Evolutionary conservation across 1,284 basidiomycete genomes (phyloP), one percentile per base, ranked within the genome.

Genomic region (Kalmanozyma brasiliensis): DNA sequence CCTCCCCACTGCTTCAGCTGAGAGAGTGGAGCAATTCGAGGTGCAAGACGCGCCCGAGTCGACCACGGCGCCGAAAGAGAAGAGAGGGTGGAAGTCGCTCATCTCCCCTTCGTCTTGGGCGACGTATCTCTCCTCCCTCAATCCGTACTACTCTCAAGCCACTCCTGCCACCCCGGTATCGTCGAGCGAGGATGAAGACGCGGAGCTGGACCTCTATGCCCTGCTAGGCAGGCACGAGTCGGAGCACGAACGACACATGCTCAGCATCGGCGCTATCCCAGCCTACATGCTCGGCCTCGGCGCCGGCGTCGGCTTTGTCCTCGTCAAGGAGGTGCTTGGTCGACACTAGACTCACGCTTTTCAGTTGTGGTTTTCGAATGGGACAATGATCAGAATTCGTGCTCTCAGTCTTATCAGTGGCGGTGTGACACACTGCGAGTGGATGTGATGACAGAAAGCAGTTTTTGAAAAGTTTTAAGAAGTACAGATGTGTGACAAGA

Each of bases 281-380:
- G 65, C 73, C 4, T 76, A 76, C 62, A 73, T 73, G 70, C 45
- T 76, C 3, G 73, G 73, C 0, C 20, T 76, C 2, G 64, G 70
- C 5, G 73, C 71, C 2, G 73, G 73, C 0, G 49, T 76, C 11
- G 73, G 73, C 17, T 76, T 76, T 29, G 72, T 76, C 0, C 49
- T 76, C 13, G 63, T 76, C 9, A 20, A 51, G 8, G 70, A 76
- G 33, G 71, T 76, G 3, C 17, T 66, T 68, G 6, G 14, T 47
- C 8, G 44, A 8, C 26, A 66, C 51, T 44, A 17, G 24, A 8
- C 4, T 36, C 24, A 13, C n/a, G 11, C 36, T 23, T 19, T n/a
- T 14, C 17, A 40, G 22, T 44, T 13, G 19, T 44, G n/a, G 3
- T 16, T 9, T 49, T 49, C 33, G 29, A 16, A 8, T n/a, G 29